These are phyloP conservation scores for Bryum argenteum DNA, from an alignment of 225 moss, liverwort and hornwort species.

Conservation along the genomic window DNA sequence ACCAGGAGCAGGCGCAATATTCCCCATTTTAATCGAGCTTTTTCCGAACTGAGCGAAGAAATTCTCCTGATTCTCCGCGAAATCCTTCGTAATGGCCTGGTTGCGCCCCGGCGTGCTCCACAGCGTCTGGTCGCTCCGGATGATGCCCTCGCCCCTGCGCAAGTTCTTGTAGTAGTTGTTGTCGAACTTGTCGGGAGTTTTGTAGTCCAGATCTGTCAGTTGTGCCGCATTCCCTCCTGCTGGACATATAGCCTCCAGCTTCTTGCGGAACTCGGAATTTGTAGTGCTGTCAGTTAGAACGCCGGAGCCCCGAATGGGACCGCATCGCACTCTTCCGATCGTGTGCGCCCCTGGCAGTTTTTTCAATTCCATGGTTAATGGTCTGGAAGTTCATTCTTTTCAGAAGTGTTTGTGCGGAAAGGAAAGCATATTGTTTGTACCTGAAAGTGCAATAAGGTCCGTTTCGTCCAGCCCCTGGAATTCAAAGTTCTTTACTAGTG, in stretches of 20 bases:
- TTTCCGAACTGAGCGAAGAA: constrained; percentile 47
- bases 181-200: constrained; percentile 59
- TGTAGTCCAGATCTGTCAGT: constrained; percentile 32
- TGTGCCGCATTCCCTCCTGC: accelerated
- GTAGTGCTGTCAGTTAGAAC: constrained; percentile 40
- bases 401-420: not conserved
- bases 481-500: constrained; percentile 26
- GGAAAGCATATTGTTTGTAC: not conserved
- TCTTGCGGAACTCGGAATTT: constrained; percentile 26
- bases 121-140: constrained; percentile 54
- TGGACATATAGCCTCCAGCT: constrained; percentile 15
- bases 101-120: constrained; percentile 37
- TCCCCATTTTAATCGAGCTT: constrained; percentile 69
- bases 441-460: constrained; percentile 55
- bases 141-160: constrained; percentile 39
- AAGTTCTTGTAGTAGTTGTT: constrained; percentile 70
- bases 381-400: not conserved
- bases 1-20: constrained; percentile 29
- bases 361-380: not conserved
- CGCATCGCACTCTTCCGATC: constrained; percentile 65
- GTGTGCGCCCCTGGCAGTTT: constrained; percentile 64
- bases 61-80: constrained; percentile 29
- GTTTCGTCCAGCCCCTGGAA: constrained; percentile 34
- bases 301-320: constrained; percentile 31
- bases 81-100: constrained; percentile 20